A percentile compares a stretch with the other conserved stretches of the same genome.
These are phyloP conservation scores for Borealophlyctis nickersoniae DNA, from an alignment of 192 early-diverging fungal genomes.

Conservation along the genomic window DNA sequence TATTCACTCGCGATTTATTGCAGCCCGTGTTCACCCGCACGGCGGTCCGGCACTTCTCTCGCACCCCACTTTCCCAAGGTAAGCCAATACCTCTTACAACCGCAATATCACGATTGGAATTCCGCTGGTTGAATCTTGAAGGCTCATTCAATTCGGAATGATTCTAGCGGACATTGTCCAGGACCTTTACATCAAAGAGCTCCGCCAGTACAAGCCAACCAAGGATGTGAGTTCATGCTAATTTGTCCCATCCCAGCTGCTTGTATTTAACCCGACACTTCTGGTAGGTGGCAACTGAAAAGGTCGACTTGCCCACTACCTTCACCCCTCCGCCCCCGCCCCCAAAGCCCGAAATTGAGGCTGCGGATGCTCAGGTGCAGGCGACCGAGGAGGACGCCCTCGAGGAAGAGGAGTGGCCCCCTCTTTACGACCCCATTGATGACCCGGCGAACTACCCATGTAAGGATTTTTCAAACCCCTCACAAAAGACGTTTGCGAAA, in stretches of 20 bases:
- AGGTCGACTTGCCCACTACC: conserved; percentile 35
- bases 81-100: background rate
- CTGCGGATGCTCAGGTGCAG: conserved; percentile 7
- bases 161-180: conserved; percentile 39
- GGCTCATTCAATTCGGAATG: background rate
- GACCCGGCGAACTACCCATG: conserved; percentile 50
- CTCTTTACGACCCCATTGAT: conserved; percentile 46
- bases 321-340: conserved; percentile 44
- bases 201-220: conserved; percentile 43
- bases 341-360: conserved; percentile 42
- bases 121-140: background rate
- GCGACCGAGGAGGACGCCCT: conserved; percentile 29
- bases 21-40: conserved; percentile 13
- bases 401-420: conserved; percentile 49
- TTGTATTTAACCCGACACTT: background rate
- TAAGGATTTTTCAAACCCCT: conserved; percentile 6
- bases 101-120: background rate
- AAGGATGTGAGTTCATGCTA: conserved; percentile 17
- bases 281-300: conserved; percentile 9
- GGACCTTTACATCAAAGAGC: conserved; percentile 41
- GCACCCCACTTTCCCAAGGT: conserved; percentile 20
- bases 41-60: conserved; percentile 16
- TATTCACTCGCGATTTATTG: too few relatives aligned
- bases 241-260: background rate
- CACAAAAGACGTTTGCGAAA: background rate